Evolutionary conservation across 164 flowering plant species (phyloP), one percentile per base, ranked within the genome.

Genomic region (Protea cynaroides): DNA sequence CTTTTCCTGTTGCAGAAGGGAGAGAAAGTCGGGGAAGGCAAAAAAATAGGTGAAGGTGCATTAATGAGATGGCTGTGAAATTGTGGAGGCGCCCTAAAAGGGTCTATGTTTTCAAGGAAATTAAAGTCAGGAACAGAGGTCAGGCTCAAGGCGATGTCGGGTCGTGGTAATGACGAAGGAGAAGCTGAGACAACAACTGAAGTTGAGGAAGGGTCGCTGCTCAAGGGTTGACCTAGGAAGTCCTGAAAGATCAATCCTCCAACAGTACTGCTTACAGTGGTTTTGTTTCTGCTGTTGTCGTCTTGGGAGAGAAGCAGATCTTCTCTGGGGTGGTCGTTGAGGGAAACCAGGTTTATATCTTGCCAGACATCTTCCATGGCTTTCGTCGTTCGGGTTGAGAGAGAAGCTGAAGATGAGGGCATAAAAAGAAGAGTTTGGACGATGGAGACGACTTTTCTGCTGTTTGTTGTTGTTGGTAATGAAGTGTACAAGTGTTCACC

Each of bases 301-400:
- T n/a, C n/a, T n/a, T 61, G 67, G 9, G 49, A 36, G 0, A 61
- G 59, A 7, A 17, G 49, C 0, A 24, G 57, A 29, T 63, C 65
- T 44, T 25, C 56, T 59, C 58, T 64, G 8, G 64, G 64, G 11
- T 40, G 10, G 10, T 8, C 65, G 24, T 51, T 63, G 38, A 75
- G 71, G 24, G 79, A 75, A 53, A 69, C 14, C 7, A 71, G 76
- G 60, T 14, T 74, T 22, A 84, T 82, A 40, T 82, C 82, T 51
- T 77, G 76, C 91, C 91, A 84, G 1, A 86, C 82, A 14, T 86
- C 86, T 64, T 86, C 91, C 84, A 82, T 81, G 71, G 84, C 54
- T 63, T 49, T 80, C 64, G 61, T 68, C 46, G 46, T 69, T 34
- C 65, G 25, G 62, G 13, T 36, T 65, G 54, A 51, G 11, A 58